A percentile compares a stretch with the other conserved stretches of the same genome.
These are phyloP conservation scores for Pseudogymnoascus sp. DNA, from an alignment of 2,329 filamentous ascomycete genomes.

Conservation along the genomic window DNA sequence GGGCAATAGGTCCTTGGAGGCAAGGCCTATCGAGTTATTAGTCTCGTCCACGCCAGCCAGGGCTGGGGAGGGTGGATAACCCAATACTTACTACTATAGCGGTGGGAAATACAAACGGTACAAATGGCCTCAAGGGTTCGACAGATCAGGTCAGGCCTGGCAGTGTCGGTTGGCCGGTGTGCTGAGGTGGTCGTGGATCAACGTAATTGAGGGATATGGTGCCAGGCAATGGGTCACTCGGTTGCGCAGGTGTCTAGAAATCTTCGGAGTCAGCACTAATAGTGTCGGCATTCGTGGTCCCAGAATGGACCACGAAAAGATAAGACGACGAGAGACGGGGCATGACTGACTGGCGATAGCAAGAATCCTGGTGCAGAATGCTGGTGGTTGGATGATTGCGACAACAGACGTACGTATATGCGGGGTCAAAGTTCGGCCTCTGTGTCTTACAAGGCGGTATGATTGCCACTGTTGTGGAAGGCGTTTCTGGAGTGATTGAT, in stretches of 20 bases:
- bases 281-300: neutral
- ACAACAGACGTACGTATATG: constrained; percentile 5
- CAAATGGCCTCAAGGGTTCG: neutral
- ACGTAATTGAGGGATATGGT: neutral
- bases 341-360: neutral
- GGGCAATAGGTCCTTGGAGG: constrained; percentile 10
- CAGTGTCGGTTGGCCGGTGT: neutral
- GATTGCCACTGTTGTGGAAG: neutral
- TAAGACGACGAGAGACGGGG: neutral
- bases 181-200: neutral
- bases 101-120: neutral
- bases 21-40: constrained; percentile 4
- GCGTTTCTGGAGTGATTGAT: constrained; percentile 7
- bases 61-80: neutral
- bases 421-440: neutral
- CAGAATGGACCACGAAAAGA: neutral
- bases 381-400: constrained; percentile 1
- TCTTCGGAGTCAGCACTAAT: neutral
- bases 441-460: neutral
- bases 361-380: neutral
- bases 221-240: neutral
- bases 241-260: neutral
- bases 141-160: neutral
- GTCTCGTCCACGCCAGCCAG: neutral
- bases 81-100: neutral